Evolutionary conservation across 305 asterid species (phyloP), one percentile per base, ranked within the genome.

Genomic region (Fraxinus paxiana): DNA sequence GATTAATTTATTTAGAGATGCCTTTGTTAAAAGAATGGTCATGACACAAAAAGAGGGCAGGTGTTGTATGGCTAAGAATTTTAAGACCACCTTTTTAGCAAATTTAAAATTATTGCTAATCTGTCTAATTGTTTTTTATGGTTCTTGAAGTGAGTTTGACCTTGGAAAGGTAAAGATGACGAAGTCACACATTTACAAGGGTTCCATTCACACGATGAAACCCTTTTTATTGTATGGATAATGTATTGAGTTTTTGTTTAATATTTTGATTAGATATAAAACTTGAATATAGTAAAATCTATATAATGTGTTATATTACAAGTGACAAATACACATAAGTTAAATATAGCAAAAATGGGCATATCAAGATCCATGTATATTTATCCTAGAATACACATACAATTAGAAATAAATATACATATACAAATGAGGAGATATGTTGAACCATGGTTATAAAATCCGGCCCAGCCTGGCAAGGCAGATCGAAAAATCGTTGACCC

Each of bases 31-130:
- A 80, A 75, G 76, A 59, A 65, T 78, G 79, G 81, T 63, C 26
- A 83, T 80, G 86, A 59, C 84, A 82, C 77, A 70, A 56, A 63
- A 84, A 43, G 28, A 75, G 30, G 88, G 81, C 90, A 90, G 63
- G 83, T 90, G 91, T 89, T 82, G 83, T 84, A 75, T 81, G 88
- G 81, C 84, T 43, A 79, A 31, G 80, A 59, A 34, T 59, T 69
- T 69, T 63, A 46, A 63, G 18, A 31, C 69, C 34, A 34, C 77
- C 75, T 17, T n/a, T 48, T 22, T 35, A 59, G 77, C 41, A 63
- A 31, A 73, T 20, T 77, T 31, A 13, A 17, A 33, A 61, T 67
- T 74, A 2, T 77, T 26, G 77, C 46, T 77, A 37, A 82, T 43
- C 77, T 75, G 86, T 83, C 81, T 43, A 78, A 1, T 81, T 78